Evolutionary conservation across 352 stramenopile species (phyloP).

Genomic region (Globisporangium takayamanum): DNA sequence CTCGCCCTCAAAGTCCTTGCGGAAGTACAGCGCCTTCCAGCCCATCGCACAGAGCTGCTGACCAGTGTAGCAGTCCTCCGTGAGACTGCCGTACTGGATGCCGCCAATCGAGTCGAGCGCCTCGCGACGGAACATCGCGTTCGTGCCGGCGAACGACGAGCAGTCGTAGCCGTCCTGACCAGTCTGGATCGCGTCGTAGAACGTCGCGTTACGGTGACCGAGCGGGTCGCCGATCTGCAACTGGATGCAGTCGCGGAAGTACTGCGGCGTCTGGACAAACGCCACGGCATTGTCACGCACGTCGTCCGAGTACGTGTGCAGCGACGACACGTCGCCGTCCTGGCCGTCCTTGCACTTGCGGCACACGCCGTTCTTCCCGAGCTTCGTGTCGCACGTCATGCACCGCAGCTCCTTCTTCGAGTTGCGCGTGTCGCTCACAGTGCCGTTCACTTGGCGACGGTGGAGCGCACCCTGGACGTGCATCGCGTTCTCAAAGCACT

Average conservation of each 20-base stretch:
- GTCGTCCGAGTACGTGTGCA: conserved; percentile 82
- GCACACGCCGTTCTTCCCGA: conserved; percentile 70
- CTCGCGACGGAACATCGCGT: conserved; percentile 86
- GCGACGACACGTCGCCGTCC: conserved; percentile 41
- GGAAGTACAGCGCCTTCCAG: conserved; percentile 87
- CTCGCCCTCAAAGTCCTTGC: conserved; percentile 87
- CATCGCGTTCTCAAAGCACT: conserved; percentile 82
- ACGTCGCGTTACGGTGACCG: conserved; percentile 89
- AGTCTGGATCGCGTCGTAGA: conserved; percentile 87
- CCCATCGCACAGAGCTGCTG: conserved; percentile 80
- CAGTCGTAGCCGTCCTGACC: conserved; percentile 86
- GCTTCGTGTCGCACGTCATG: conserved; percentile 63
- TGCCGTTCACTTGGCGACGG: conserved; percentile 79
- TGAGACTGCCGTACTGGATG: conserved; percentile 87
- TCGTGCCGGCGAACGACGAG: conserved; percentile 84
- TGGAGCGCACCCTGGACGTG: conserved; percentile 74
- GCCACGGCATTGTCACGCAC: conserved; percentile 85
- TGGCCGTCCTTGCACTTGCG: conserved; percentile 72
- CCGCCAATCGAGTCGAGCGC: conserved; percentile 86
- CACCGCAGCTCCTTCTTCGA: conserved; percentile 73
- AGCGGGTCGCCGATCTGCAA: conserved; percentile 77
- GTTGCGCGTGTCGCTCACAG: conserved; percentile 59
- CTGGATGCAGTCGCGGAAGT: conserved; percentile 85
- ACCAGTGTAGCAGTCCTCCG: conserved; percentile 87
- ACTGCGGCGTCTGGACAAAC: conserved; percentile 76